A percentile compares a stretch with the other conserved stretches of the same genome.
Evolutionary conservation across 305 asterid species (phyloP).

Genomic region (Coffea humblotiana): DNA sequence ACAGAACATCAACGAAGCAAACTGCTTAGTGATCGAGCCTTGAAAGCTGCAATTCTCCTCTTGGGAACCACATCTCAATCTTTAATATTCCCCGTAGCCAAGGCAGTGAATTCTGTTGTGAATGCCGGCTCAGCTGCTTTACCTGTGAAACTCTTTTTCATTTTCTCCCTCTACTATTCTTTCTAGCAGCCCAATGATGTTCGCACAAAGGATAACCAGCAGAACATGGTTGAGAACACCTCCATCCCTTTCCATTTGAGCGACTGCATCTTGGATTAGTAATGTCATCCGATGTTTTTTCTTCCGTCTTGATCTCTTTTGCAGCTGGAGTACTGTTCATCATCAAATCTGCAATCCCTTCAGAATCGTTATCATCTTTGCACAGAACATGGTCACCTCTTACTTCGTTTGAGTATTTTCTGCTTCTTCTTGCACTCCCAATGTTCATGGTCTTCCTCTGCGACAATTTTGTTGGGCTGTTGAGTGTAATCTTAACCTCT

Average conservation of each 20-base stretch:
- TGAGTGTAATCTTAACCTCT: not conserved
- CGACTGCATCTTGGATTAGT: not conserved
- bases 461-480: not conserved
- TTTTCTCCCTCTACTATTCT: not conserved
- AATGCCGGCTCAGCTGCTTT: not conserved
- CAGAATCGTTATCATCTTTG: not conserved
- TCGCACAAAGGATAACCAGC: not conserved
- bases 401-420: no score
- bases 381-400: not conserved
- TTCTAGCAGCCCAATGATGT: not conserved
- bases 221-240: not conserved
- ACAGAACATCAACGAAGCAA: not conserved
- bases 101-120: not conserved
- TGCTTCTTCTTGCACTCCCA: not conserved
- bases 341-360: not conserved
- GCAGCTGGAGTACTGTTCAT: not conserved
- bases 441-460: not conserved
- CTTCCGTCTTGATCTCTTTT: not conserved
- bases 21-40: not conserved
- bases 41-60: not conserved
- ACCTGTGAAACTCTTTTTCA: not conserved
- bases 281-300: not conserved
- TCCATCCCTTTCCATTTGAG: not conserved
- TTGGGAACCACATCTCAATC: not conserved
- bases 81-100: not conserved